Evolutionary conservation across 805 yeast species (phyloP), one percentile per base, ranked within the genome.

Genomic region (Yarrowia deformans): DNA sequence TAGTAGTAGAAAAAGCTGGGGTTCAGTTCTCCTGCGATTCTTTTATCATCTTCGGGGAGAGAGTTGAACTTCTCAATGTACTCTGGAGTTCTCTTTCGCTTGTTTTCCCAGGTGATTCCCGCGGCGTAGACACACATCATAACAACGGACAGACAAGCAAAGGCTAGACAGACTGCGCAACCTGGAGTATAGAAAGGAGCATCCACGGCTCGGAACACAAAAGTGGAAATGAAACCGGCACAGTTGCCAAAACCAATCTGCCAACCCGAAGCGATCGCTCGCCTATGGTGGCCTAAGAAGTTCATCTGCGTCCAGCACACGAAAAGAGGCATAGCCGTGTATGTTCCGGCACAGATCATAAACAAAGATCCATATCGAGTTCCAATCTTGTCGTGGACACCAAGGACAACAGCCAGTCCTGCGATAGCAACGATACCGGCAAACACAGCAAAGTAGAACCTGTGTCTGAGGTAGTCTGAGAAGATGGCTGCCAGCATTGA

Each of bases 181-280:
- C 91, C 93, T 46, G 83, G 85, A 39, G 74, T 80, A 75, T 84
- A 88, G 37, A 77, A 78, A n/a, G 92, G 92, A 14, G 89, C 82
- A 70, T 88, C 90, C 40, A 76, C 73, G 43, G 83, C 73, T 58
- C 85, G 80, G 79, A 85, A 88, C 32, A 87, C 77, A 72, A 82
- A 88, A 1, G 90, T 83, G 4, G 91, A 80, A 68, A 88, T 82
- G 73, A 88, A 88, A 70, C 91, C 91, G 52, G 91, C 92, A 73
- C 87, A 87, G 77, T 88, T 88, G 68, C 91, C 92, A 73, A 88
- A 87, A 0, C 91, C 91, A 73, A 88, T 84, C 73, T 86, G 87
- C 81, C 84, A 84, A 1, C 87, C 88, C 14, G 88, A 80, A 9
- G 86, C 87, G 10, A 84, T 85, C 61, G 85, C 81, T 70, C 87